phyloP scores from a whole-genome alignment of 495 filamentous ascomycete genomes.

The Talaromyces nanjingensis region DNA sequence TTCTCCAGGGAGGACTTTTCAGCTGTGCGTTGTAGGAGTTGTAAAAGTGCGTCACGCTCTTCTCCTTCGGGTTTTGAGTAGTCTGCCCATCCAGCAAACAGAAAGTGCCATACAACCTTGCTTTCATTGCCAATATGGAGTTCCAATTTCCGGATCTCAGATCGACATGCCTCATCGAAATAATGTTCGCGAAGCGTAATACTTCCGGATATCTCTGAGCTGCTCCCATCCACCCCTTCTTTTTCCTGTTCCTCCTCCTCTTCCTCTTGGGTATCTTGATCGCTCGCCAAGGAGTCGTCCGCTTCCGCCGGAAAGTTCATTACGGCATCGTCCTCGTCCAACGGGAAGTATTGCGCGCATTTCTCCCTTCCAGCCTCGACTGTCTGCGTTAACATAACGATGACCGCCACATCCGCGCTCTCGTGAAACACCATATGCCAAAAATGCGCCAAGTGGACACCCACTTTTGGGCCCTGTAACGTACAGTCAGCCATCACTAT shows the following conservation, averaged over 20 bases:
- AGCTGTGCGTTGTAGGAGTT: conserved; percentile 68
- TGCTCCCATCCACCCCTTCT: not conserved
- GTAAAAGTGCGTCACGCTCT: conserved; percentile 70
- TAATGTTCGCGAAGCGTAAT: conserved; percentile 43
- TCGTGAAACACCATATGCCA: conserved; percentile 98
- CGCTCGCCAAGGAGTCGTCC: conserved; percentile 21
- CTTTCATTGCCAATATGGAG: conserved; percentile 50
- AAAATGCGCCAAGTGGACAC: conserved; percentile 61
- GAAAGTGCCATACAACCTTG: conserved; percentile 77
- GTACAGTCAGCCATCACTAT: conserved; percentile 6
- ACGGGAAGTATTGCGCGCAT: conserved; percentile 86
- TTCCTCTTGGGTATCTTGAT: conserved; percentile 18
- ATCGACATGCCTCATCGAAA: conserved; percentile 40
- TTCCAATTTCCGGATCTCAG: conserved; percentile 49
- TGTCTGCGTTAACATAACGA: conserved; percentile 94
- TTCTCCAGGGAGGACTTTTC: conserved; percentile 62
- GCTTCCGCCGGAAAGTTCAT: conserved; percentile 56
- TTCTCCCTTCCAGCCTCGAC: conserved; percentile 79
- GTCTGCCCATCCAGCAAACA: conserved; percentile 93
- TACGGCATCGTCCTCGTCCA: conserved; percentile 44
- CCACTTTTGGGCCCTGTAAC: conserved; percentile 64
- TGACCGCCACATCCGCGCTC: conserved; percentile 67
- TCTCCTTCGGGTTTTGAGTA: conserved; percentile 78
- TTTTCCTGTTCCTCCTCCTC: conserved; percentile 8
- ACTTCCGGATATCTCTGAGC: conserved; percentile 22